Conservation (phyloP, 495 filamentous ascomycete species). For the Corynascus novoguineensis region DNA sequence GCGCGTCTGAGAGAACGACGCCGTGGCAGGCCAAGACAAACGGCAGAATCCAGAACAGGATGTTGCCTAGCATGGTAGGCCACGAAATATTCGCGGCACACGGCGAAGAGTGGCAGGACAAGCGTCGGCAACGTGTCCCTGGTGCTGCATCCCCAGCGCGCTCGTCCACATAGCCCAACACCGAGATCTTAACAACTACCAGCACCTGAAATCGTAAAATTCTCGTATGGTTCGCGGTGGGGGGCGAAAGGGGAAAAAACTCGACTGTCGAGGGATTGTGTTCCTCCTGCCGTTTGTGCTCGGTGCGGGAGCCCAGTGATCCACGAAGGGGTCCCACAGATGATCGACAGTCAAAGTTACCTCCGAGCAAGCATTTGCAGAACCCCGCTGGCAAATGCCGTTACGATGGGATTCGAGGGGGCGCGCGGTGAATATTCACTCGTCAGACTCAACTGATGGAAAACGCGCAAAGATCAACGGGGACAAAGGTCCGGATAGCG, state of each 20-base stretch:
- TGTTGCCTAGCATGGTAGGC: conserved; percentile 11
- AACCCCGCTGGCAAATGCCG: background rate
- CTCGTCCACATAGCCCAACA: too few relatives aligned
- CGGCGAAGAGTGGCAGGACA: background rate
- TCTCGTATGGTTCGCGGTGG: too few relatives aligned
- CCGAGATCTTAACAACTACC: too few relatives aligned
- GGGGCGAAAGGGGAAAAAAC: background rate
- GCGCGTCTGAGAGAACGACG: background rate
- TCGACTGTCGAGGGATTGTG: background rate
- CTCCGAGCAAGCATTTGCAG: background rate
- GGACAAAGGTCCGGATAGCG: background rate
- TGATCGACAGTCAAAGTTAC: background rate
- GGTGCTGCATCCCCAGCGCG: too few relatives aligned
- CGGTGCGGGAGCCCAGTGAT: background rate
- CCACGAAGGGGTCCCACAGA: background rate
- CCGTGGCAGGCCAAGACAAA: conserved; percentile 12
- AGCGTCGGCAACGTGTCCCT: too few relatives aligned
- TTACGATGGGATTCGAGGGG: background rate
- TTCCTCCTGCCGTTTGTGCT: background rate
- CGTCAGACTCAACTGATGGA: background rate
- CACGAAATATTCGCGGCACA: background rate
- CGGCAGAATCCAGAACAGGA: conserved; percentile 5
- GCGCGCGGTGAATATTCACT: background rate
- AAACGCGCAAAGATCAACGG: background rate
- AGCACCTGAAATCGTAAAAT: too few relatives aligned